Evolutionary conservation across 495 filamentous ascomycete genomes (phyloP).

Genomic region (Neurospora sp.): DNA sequence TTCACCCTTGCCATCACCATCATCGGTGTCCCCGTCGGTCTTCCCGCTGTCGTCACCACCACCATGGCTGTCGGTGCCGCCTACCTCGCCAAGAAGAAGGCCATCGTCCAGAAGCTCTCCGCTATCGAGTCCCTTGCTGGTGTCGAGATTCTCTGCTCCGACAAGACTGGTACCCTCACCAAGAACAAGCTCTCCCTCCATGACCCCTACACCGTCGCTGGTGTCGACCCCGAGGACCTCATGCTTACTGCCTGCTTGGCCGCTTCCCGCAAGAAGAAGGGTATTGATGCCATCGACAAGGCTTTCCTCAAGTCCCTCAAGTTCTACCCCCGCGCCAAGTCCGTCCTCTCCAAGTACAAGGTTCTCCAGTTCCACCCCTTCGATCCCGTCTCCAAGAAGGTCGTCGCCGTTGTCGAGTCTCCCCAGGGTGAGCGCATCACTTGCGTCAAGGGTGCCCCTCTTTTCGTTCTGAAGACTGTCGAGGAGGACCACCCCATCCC

Average conservation of each 20-base stretch:
- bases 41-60: slow-evolving; percentile 89
- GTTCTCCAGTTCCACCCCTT: slow-evolving; percentile 78
- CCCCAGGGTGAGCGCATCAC: slow-evolving; percentile 69
- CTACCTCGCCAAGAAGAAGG: slow-evolving; percentile 89
- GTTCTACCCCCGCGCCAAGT: slow-evolving; percentile 69
- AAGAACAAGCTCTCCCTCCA: slow-evolving; percentile 84
- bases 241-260: slow-evolving; percentile 89
- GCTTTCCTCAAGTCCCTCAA: slow-evolving; percentile 79
- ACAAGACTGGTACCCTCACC: slow-evolving; percentile 91
- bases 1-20: slow-evolving; percentile 84
- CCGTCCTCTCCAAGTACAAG: slow-evolving; percentile 63
- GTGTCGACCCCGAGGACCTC: slow-evolving; percentile 71
- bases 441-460: slow-evolving; percentile 86
- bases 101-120: slow-evolving; percentile 91
- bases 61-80: slow-evolving; percentile 95
- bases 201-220: slow-evolving; percentile 73
- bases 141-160: slow-evolving; percentile 94
- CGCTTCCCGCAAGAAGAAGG: slow-evolving; percentile 87
- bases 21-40: slow-evolving; percentile 91
- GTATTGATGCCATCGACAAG: slow-evolving; percentile 91
- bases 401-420: slow-evolving; percentile 73
- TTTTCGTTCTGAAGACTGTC: slow-evolving; percentile 74
- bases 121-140: slow-evolving; percentile 91
- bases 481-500: slow-evolving; percentile 70
- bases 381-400: slow-evolving; percentile 91